Conservation (phyloP, 1,284 basidiomycete genomes). For the Ustilago xerochloae region DNA sequence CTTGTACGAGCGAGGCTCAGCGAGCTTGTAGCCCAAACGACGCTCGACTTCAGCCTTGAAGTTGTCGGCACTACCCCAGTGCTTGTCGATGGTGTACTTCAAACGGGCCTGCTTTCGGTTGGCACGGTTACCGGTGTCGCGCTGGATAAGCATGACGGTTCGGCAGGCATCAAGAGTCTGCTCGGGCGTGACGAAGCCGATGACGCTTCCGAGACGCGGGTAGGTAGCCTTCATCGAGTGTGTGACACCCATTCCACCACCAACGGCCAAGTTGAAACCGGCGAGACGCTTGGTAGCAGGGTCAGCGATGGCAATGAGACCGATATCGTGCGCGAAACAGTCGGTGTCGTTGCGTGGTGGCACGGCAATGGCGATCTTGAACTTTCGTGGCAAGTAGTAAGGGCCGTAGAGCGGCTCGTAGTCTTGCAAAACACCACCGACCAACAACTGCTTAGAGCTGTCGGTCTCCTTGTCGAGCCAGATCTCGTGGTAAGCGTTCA, state of each 20-base stretch:
- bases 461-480: conserved; percentile 80
- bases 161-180: conserved; percentile 89
- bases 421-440: conserved; percentile 89
- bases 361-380: conserved; percentile 96
- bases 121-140: conserved; percentile 93
- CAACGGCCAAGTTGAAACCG: conserved; percentile 70
- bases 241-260: conserved; percentile 99
- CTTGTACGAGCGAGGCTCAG: conserved; percentile 77
- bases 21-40: conserved; percentile 82
- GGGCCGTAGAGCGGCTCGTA: conserved; percentile 96
- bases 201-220: conserved; percentile 85
- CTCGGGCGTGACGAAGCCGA: conserved; percentile 92
- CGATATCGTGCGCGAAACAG: conserved; percentile 93
- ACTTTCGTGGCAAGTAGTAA: conserved; percentile 95
- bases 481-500: conserved; percentile 97
- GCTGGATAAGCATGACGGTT: conserved; percentile 90
- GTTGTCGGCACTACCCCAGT: conserved; percentile 74
- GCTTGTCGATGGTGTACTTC: conserved; percentile 94
- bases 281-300: conserved; percentile 68
- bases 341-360: conserved; percentile 97
- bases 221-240: conserved; percentile 99
- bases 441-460: conserved; percentile 78
- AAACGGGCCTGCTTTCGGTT: conserved; percentile 72
- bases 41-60: conserved; percentile 90
- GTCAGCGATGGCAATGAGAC: conserved; percentile 91